Evolutionary conservation across 2,329 filamentous ascomycete genomes (phyloP).

Genomic region (Pseudogymnoascus sp.): DNA sequence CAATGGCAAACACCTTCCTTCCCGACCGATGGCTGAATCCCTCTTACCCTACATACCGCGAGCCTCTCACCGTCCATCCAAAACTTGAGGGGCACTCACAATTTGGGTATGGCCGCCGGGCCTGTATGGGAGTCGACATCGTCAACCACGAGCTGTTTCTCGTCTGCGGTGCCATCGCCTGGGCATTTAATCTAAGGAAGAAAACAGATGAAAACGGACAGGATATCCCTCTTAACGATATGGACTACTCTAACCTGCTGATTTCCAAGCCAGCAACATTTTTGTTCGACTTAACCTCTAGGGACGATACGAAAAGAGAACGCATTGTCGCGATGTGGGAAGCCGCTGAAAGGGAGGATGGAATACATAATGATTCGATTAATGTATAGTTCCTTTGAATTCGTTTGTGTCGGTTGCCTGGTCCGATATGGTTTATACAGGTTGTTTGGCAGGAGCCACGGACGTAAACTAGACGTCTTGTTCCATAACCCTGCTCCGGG

Average conservation of each 20-base stretch:
- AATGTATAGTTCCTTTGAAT: not conserved
- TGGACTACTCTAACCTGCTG: conserved; percentile 22
- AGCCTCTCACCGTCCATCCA: conserved; percentile 55
- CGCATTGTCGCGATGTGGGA: conserved; percentile 30
- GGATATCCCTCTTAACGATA: conserved; percentile 17
- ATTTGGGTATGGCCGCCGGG: conserved; percentile 57
- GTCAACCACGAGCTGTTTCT: conserved; percentile 54
- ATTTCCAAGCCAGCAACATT: conserved; percentile 45
- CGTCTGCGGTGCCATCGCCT: conserved; percentile 40
- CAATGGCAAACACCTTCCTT: conserved; percentile 54
- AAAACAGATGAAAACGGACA: conserved; percentile 18
- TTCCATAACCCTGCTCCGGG: not conserved
- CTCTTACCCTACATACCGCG: conserved; percentile 58
- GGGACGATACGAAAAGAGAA: conserved; percentile 34
- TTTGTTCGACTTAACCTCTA: conserved; percentile 38
- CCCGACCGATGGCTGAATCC: conserved; percentile 57
- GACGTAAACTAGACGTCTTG: not conserved
- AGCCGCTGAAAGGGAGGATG: not conserved
- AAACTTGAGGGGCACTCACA: conserved; percentile 58
- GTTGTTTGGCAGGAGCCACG: not conserved
- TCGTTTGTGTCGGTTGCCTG: not conserved
- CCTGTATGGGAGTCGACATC: conserved; percentile 55
- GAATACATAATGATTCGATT: not conserved
- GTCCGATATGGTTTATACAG: not conserved
- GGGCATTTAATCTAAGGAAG: conserved; percentile 40